phyloP scores from a whole-genome alignment of 495 filamentous ascomycete genomes.

The Aspergillus diversus region DNA sequence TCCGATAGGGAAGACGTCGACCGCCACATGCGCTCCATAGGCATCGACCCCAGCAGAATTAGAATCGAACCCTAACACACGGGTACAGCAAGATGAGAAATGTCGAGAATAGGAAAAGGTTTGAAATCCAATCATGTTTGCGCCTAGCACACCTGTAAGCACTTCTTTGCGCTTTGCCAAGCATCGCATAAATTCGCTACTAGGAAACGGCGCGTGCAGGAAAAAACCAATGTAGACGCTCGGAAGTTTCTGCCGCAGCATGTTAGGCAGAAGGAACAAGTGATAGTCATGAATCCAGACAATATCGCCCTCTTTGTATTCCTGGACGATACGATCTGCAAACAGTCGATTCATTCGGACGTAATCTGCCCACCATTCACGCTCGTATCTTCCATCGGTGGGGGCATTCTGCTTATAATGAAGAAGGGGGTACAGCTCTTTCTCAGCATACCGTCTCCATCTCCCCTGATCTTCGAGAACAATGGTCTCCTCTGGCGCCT shows the following conservation, averaged over 20 bases:
- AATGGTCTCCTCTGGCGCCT: constrained; percentile 64
- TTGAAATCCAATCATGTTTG: constrained; percentile 92
- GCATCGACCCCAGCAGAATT: constrained; percentile 80
- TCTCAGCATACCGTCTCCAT: constrained; percentile 88
- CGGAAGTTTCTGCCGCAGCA: constrained; percentile 78
- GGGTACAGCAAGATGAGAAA: constrained; percentile 88
- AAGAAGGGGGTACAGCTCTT: constrained; percentile 84
- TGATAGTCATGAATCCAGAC: constrained; percentile 93
- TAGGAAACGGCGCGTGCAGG: constrained; percentile 90
- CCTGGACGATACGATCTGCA: constrained; percentile 78
- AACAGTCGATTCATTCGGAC: constrained; percentile 85
- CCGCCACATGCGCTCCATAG: constrained; percentile 82
- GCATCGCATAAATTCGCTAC: constrained; percentile 89
- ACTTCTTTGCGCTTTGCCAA: constrained; percentile 84
- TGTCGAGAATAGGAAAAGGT: constrained; percentile 90
- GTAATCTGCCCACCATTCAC: constrained; percentile 88
- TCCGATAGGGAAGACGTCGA: constrained; percentile 90
- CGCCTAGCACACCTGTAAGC: constrained; percentile 81
- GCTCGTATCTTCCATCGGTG: constrained; percentile 77
- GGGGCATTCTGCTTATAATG: constrained; percentile 93
- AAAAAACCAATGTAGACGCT: constrained; percentile 91
- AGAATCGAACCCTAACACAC: constrained; percentile 83
- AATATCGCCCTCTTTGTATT: constrained; percentile 88
- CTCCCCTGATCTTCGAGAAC: constrained; percentile 74
- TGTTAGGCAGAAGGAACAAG: constrained; percentile 80